phyloP scores from a whole-genome alignment of 352 stramenopile genomes.

The Phytophthora palmivora region DNA sequence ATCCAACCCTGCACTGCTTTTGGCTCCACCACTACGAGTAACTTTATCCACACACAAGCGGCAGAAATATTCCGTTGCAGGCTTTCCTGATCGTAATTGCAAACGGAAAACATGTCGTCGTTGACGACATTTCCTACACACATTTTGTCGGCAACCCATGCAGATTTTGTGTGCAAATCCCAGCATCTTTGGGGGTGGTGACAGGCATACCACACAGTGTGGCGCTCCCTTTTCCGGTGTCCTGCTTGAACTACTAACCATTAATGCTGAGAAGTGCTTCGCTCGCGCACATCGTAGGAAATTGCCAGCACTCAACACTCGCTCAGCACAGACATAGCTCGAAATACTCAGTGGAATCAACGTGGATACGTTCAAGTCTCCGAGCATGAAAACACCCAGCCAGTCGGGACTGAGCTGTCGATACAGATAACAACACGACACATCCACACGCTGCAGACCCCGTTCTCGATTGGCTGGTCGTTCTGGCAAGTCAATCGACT shows the following conservation, averaged over 20 bases:
- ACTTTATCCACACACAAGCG: slow-evolving; percentile 56
- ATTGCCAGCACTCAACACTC: slow-evolving; percentile 55
- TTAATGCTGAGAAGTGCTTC: slow-evolving; percentile 58
- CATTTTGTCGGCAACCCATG: slow-evolving; percentile 51
- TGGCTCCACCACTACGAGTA: slow-evolving; percentile 19
- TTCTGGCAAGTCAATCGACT: slow-evolving; percentile 63
- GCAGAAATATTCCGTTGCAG: slow-evolving; percentile 59
- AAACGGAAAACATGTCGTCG: slow-evolving; percentile 58
- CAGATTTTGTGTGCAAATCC: slow-evolving; percentile 46
- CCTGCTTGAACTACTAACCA: slow-evolving; percentile 30
- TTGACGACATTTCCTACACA: slow-evolving; percentile 56
- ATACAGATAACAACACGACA: slow-evolving; percentile 68
- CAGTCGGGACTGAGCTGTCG: slow-evolving; percentile 57
- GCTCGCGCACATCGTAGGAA: slow-evolving; percentile 49
- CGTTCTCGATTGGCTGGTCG: slow-evolving; percentile 47
- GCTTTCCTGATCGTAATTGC: slow-evolving; percentile 48
- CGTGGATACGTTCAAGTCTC: slow-evolving; percentile 47
- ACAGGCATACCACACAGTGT: slow-evolving; percentile 54
- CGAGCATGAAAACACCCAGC: slow-evolving; percentile 63
- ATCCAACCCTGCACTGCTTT: slow-evolving; percentile 27
- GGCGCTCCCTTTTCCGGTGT: slow-evolving; percentile 27
- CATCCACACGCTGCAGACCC: slow-evolving; percentile 41
- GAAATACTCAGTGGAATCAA: slow-evolving; percentile 21
- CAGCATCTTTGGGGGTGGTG: slow-evolving; percentile 42
- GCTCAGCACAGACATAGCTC: slow-evolving; percentile 48